Base-by-base conservation (phyloP, 345 rosid species). In the Gossypium australe region DNA sequence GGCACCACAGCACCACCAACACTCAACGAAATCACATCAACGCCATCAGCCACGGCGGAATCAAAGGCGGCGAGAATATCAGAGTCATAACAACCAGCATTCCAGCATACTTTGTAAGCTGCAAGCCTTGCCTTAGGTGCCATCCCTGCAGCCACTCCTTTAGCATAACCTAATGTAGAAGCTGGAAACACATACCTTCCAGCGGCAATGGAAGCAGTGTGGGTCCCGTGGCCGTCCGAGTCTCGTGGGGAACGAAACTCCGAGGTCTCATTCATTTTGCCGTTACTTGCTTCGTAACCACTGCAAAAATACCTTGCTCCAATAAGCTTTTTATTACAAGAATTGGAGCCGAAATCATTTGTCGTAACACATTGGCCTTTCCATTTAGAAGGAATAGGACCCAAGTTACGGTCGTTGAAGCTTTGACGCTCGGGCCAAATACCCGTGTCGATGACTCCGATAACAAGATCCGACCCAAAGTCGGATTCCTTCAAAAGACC, bases 51-150 rank as follows among this genome's bases (percentile, higher is more conserved):
- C 9, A 91, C 97, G 3, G 96, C 97, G 0, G 91, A 72, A 69
- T 95, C 98, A 69, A 93, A 92, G 13, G 99, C 96, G 1, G 92
- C 97, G 11, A 95, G 79, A 44, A 95, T 93, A 78, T 95, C 97
- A 17, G 99, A 91, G 78, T 93, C 97, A 8, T 90, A 95, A 72
- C 99, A 95, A 5, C 98, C 98, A 52, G 92, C 64, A 81, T 87
- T 90, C 99, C 99, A 95, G 77, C 98, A 95, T 12, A 93, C 93
- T 74, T 95, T 95, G 79, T 93, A 94, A 7, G 82, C 89, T n/a
- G 97, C 93, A 69, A 93, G 83, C 41, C 98, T 81, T 14, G 99
- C 98, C 44, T 93, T 95, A 0, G 97, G 98, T 6, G 98, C 98
- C 89, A 95, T 91, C 7, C 98, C 98, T 3, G 94, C 90, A 7